A percentile compares a stretch with the other conserved stretches of the same genome.
Conservation (phyloP, 164 flowering plant genomes). For the Chloranthus sessilifolius region DNA sequence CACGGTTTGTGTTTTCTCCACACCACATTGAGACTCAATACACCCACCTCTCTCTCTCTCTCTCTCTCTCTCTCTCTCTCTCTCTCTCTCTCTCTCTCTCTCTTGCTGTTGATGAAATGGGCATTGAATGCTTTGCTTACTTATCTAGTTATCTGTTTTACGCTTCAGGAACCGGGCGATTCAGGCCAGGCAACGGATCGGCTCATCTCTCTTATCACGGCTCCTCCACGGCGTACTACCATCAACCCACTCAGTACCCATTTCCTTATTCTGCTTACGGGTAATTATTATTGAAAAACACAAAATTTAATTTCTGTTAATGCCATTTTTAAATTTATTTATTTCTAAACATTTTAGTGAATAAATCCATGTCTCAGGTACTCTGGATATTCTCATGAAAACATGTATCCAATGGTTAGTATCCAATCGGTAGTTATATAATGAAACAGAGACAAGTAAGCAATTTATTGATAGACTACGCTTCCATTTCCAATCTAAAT, state of each 20-base stretch:
- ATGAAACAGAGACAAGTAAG: background rate
- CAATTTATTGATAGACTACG: background rate
- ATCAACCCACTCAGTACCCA: conserved; percentile 42
- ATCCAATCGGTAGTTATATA: background rate
- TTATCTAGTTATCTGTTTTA: background rate
- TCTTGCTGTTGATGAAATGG: background rate
- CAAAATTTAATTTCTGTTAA: no score
- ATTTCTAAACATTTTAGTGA: no score
- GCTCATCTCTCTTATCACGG: conserved; percentile 36
- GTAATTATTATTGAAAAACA: conserved; percentile 21
- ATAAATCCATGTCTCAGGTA: no score
- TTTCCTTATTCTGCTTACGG: conserved; percentile 57
- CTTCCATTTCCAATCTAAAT: background rate
- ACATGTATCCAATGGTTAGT: conserved; percentile 56
- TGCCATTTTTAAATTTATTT: no score
- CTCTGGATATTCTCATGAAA: conserved; percentile 52
- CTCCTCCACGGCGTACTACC: conserved; percentile 34
- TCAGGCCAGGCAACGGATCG: conserved; percentile 34
- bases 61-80: background rate
- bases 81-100: background rate
- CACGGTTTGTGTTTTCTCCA: conserved; percentile 25
- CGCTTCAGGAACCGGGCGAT: conserved; percentile 34
- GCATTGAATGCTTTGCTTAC: background rate
- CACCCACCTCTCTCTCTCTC: background rate
- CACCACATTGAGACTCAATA: background rate